Evolutionary conservation across 306 rosid species (phyloP), one percentile per base, ranked within the genome.

Genomic region (Rosa lucieae): DNA sequence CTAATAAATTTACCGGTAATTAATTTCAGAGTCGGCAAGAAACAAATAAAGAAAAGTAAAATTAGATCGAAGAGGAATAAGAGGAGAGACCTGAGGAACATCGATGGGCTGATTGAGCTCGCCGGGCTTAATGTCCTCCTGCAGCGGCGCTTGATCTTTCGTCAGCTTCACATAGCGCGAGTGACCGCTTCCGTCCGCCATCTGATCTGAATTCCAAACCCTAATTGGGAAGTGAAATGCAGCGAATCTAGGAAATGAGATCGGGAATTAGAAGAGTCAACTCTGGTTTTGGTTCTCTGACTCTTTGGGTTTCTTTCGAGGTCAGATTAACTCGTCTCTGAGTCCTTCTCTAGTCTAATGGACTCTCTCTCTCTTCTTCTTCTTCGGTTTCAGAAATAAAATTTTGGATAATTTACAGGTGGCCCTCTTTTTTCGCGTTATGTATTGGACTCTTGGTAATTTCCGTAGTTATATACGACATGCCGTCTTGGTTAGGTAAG

Each of bases 91-190:
- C 97, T 96, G 98, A 82, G 98, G 97, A 84, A 93, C 94, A 17
- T 93, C 92, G 80, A 96, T 86, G 32, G 99, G 99, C 82, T 93
- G 98, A 80, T 93, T 93, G 74, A 96, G 99, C 89, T 96, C 99
- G 29, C 99, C 99, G 17, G 99, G 98, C 55, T 82, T 82, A 69
- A 93, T 93, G 32, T 96, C 99, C 73, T 93, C 91, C 15, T 3
- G 7, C 5, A 89, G 44, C 55, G 94, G 93, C 5, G 76, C 83
- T 62, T 93, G 99, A 83, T 93, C 96, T 77, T 96, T 96, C 1
- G 85, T 89, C 79, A 96, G 79, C 85, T 93, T 96, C 83, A 93
- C 99, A 72, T 96, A 96, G 73, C 90, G 90, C 43, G 98, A 96
- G 66, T 86, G 92, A 26, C 73, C 85, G 26, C 83, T 77, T 59